A percentile compares a stretch with the other conserved stretches of the same genome.
phyloP scores from a whole-genome alignment of 1,139 yeast genomes.

The Hansenula lynferdii region DNA sequence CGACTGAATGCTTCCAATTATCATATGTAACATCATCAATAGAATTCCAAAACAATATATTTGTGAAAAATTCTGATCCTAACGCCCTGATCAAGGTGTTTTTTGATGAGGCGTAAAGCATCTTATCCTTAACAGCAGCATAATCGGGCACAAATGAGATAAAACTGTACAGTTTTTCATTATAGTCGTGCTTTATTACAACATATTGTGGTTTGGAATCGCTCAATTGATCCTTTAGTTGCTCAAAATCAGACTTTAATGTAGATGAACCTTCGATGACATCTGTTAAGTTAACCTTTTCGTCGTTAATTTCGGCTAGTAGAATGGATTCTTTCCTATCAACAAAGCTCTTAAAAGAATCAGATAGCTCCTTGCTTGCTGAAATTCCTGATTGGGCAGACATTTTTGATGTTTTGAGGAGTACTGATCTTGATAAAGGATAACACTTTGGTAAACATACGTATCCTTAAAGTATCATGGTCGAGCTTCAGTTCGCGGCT shows the following conservation, averaged over 20 bases:
- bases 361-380: slow-evolving; percentile 42
- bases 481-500: no score
- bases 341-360: slow-evolving; percentile 35
- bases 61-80: slow-evolving; percentile 60
- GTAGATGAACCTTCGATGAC: slow-evolving; percentile 25
- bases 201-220: slow-evolving; percentile 60
- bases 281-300: slow-evolving; percentile 29
- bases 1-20: slow-evolving; percentile 35
- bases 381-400: slow-evolving; percentile 70
- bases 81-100: slow-evolving; percentile 68
- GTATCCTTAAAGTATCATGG: no score
- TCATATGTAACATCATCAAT: slow-evolving; percentile 51
- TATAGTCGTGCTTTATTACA: slow-evolving; percentile 38
- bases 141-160: slow-evolving; percentile 83
- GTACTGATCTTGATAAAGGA: no score
- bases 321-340: slow-evolving; percentile 26
- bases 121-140: slow-evolving; percentile 78
- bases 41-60: slow-evolving; percentile 53
- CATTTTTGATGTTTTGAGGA: slow-evolving; percentile 31
- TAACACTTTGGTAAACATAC: no score
- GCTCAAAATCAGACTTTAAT: slow-evolving; percentile 33
- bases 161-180: slow-evolving; percentile 39
- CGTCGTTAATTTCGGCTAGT: slow-evolving; percentile 30
- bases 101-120: slow-evolving; percentile 92
- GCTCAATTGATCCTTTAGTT: slow-evolving; percentile 31